phyloP scores from a whole-genome alignment of 352 stramenopile genomes.

The Pythium aquatile region DNA sequence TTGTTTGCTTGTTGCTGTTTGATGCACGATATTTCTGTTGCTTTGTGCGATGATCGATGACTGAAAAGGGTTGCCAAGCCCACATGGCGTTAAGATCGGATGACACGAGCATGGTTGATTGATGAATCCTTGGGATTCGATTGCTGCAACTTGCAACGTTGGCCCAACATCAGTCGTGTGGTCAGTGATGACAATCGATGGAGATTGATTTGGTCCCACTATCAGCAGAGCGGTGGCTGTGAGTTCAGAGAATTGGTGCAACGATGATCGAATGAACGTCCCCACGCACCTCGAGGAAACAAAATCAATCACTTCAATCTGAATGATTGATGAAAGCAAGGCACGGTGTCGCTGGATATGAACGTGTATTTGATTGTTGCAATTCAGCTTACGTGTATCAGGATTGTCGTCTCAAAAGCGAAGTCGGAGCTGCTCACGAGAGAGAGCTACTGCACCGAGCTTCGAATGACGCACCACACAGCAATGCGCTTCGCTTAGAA shows the following conservation, averaged over 20 bases:
- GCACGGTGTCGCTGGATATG: neutral
- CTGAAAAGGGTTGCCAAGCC: neutral
- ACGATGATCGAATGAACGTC: neutral
- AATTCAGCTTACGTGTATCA: neutral
- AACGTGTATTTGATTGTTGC: neutral
- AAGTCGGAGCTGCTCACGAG: neutral
- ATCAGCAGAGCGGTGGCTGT: neutral
- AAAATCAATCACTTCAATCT: neutral
- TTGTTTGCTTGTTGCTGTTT: too few relatives aligned
- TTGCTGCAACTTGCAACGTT: neutral
- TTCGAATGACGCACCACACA: conserved; percentile 4
- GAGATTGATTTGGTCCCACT: neutral
- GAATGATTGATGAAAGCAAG: neutral
- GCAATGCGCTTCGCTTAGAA: conserved; percentile 55
- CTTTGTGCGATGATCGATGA: neutral
- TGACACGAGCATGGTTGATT: neutral
- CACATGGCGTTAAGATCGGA: neutral
- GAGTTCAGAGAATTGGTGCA: neutral
- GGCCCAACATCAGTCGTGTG: neutral
- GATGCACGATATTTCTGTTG: neutral
- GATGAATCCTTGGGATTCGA: neutral
- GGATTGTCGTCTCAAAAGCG: neutral
- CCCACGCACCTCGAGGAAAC: neutral
- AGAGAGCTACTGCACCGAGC: neutral
- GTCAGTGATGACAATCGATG: neutral